Evolutionary conservation across 2,329 filamentous ascomycete genomes (phyloP).

Genomic region (Akanthomyces dipterigenus): DNA sequence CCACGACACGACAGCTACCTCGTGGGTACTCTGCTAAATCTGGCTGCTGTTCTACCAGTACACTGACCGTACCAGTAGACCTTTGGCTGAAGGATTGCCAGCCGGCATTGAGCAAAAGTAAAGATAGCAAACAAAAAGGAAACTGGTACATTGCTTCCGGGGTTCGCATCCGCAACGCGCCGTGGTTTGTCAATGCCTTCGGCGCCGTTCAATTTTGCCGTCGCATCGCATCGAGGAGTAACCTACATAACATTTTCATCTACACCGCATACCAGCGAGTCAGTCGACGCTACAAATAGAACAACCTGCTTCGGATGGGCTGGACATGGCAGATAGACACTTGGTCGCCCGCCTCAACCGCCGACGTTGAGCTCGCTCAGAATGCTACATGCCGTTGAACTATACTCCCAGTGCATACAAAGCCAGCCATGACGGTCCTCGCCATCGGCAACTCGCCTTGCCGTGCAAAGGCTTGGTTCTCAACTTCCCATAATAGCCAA

Average conservation of each 20-base stretch:
- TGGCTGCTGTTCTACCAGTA: background rate
- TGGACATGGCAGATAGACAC: background rate
- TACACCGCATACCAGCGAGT: background rate
- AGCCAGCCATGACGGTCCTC: background rate
- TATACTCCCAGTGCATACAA: background rate
- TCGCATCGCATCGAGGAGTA: too few species aligned
- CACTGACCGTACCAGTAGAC: background rate
- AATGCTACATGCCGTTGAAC: background rate
- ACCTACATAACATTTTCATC: too few species aligned
- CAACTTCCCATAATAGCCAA: background rate
- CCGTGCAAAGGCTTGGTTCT: background rate
- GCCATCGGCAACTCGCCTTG: background rate
- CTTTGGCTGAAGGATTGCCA: conserved; percentile 40
- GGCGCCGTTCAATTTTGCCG: background rate
- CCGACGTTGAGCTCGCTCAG: background rate
- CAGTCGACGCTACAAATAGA: background rate
- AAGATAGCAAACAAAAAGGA: background rate
- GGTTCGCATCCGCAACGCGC: background rate
- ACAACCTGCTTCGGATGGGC: too few species aligned
- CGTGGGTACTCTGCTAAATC: background rate
- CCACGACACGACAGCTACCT: background rate
- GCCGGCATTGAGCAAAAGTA: conserved; percentile 45
- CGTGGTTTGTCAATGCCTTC: background rate
- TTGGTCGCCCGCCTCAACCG: background rate
- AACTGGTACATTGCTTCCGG: background rate